These are phyloP conservation scores for Halenospora varia DNA, from an alignment of 495 filamentous ascomycete genomes.

Conservation along the genomic window DNA sequence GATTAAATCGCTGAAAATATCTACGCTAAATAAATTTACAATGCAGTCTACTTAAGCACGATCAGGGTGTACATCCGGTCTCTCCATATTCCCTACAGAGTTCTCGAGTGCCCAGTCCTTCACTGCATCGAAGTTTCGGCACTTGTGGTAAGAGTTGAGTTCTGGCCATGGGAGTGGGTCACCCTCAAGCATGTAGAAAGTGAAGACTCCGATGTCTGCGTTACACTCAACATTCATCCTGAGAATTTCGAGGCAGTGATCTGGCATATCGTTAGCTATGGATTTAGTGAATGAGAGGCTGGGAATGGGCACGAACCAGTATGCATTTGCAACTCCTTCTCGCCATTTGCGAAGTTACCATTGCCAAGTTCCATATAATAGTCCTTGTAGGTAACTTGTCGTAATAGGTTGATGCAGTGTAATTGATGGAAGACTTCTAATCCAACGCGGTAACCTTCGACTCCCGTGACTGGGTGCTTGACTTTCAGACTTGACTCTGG, in stretches of 20 bases:
- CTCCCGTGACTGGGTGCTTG: slow-evolving; percentile 43
- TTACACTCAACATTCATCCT: slow-evolving; percentile 48
- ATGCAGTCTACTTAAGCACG: background rate
- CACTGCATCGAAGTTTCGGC: slow-evolving; percentile 45
- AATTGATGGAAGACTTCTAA: slow-evolving; percentile 56
- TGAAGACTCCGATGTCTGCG: slow-evolving; percentile 46
- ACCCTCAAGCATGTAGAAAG: slow-evolving; percentile 36
- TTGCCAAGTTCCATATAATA: slow-evolving; percentile 39
- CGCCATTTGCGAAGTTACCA: slow-evolving; percentile 24
- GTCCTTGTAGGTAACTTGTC: slow-evolving; percentile 45
- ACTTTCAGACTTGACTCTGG: slow-evolving; percentile 40
- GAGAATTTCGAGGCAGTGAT: slow-evolving; percentile 49
- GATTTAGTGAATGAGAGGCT: background rate
- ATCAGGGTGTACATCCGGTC: slow-evolving; percentile 18
- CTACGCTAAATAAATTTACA: background rate
- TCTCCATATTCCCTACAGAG: slow-evolving; percentile 36
- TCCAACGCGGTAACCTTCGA: slow-evolving; percentile 45
- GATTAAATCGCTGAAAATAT: background rate
- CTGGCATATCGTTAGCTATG: slow-evolving; percentile 4
- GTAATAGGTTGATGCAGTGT: slow-evolving; percentile 48
- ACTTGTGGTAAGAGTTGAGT: slow-evolving; percentile 44
- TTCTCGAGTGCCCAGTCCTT: slow-evolving; percentile 46
- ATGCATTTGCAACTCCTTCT: slow-evolving; percentile 28
- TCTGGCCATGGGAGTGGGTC: slow-evolving; percentile 43
- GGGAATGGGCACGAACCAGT: slow-evolving; percentile 25